Base-by-base conservation (phyloP, 768 basidiomycete genomes). In the Tremella fuciformis region DNA sequence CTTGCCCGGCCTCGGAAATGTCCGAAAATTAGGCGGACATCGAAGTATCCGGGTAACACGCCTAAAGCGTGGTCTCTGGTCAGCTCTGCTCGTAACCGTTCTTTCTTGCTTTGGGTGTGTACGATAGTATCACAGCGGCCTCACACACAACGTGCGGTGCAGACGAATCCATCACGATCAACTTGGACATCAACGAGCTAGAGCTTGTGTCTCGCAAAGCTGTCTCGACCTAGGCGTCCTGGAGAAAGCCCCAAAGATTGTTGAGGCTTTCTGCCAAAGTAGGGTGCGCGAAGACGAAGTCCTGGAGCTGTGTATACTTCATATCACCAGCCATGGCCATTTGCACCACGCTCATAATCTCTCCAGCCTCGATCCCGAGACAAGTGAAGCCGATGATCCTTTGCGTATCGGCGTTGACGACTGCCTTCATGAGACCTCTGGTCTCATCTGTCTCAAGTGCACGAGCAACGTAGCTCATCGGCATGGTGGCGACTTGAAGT, bases 341-440 rank as follows among this genome's bases (percentile, higher is more conserved):
- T 38, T 62, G 60, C 22, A 62, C 58, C 9, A 58, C 47, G 39
- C 25, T 47, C 60, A 62, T 62, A n/a, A 62, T 34, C 40, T 62
- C 60, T 44, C 58, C 60, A 19, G 58, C 60, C 47, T 62, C 60
- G 13, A 62, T 26, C 18, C 60, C 60, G 18, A 62, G 39, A 26
- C 60, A 62, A 16, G 42, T 46, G 42, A 46, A 46, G 18, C 42
- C 42, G 18, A 46, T 4, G 42, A 46, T 46, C 42, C 57, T 38
- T 58, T 57, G 21, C 42, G 11, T 34, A 37, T 53, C 9, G 25
- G 38, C 18, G 26, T 37, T 9, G 3, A 29, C 51, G 16, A 53
- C 24, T n/a, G 34, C 42, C 51, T 53, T 50, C 49, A 50, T 50
- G 25, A 34, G 29, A 34, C 29, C 29, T 4, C 29, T 4, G 6